A percentile compares a stretch with the other conserved stretches of the same genome.
These are phyloP conservation scores for Polytolypa hystricis DNA, from an alignment of 2,329 filamentous ascomycete genomes.

Conservation along the genomic window DNA sequence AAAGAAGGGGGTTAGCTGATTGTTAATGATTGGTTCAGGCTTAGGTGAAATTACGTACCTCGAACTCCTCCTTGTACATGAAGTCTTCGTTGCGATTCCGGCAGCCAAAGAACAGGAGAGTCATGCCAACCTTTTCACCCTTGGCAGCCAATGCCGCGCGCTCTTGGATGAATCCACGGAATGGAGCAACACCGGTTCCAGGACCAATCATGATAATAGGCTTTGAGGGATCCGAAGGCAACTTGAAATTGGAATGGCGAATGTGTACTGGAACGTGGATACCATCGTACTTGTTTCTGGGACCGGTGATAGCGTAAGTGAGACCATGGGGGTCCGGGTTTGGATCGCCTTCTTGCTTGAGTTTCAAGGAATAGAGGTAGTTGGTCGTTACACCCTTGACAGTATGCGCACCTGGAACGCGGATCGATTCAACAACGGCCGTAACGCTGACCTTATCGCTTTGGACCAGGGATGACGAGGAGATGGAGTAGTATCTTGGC, in stretches of 20 bases:
- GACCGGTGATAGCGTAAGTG: slow-evolving; percentile 76
- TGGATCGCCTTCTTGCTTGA: slow-evolving; percentile 87
- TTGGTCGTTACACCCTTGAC: slow-evolving; percentile 96
- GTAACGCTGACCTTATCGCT: slow-evolving; percentile 93
- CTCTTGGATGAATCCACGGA: slow-evolving; percentile 92
- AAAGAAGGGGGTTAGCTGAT: slow-evolving; percentile 1
- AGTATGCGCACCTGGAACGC: slow-evolving; percentile 64
- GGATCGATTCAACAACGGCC: slow-evolving; percentile 78
- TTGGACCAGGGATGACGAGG: slow-evolving; percentile 87
- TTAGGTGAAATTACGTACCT: slow-evolving; percentile 48
- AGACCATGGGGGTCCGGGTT: slow-evolving; percentile 61
- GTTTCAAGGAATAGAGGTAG: slow-evolving; percentile 86
- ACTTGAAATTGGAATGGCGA: slow-evolving; percentile 97
- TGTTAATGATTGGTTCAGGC: slow-evolving; percentile 1
- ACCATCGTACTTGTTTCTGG: slow-evolving; percentile 93
- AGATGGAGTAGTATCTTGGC: slow-evolving; percentile 98
- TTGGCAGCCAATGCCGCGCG: slow-evolving; percentile 70
- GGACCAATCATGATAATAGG: slow-evolving; percentile 94
- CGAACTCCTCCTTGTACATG: slow-evolving; percentile 83
- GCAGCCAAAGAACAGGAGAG: slow-evolving; percentile 91
- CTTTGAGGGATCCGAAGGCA: slow-evolving; percentile 87
- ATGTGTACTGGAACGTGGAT: slow-evolving; percentile 92
- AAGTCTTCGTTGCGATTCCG: slow-evolving; percentile 82
- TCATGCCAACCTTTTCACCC: slow-evolving; percentile 74
- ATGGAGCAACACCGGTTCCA: slow-evolving; percentile 86